Percentiles rank a stretch among this genome's conserved stretches.
Conservation (phyloP, 768 basidiomycete species). For the Suillus americanus region DNA sequence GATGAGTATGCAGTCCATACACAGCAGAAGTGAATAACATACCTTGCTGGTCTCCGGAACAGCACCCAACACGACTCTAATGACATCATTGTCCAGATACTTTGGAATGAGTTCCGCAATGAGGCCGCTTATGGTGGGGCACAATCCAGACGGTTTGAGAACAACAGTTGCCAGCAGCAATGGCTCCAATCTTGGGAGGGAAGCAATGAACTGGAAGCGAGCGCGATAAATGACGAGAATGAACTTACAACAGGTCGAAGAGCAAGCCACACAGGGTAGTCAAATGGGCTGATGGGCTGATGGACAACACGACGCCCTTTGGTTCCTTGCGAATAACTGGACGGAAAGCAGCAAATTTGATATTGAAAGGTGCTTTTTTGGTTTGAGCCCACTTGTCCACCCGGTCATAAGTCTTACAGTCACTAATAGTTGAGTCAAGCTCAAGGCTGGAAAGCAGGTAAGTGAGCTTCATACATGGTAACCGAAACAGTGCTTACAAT, state of each 20-base stretch:
- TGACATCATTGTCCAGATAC: constrained; percentile 69
- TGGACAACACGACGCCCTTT: constrained; percentile 72
- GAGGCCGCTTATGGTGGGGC: constrained; percentile 54
- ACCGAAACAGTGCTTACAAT: constrained; percentile 40
- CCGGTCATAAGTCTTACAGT: constrained; percentile 55
- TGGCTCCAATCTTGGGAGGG: constrained; percentile 54
- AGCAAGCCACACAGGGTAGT: constrained; percentile 66
- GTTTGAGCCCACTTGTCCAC: constrained; percentile 78
- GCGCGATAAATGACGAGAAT: background rate
- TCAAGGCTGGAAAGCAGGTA: constrained; percentile 52
- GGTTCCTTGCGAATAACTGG: constrained; percentile 73
- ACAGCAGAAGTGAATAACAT: background rate
- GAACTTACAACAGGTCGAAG: constrained; percentile 56
- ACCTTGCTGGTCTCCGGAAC: constrained; percentile 63
- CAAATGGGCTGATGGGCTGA: constrained; percentile 76
- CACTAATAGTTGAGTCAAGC: constrained; percentile 49
- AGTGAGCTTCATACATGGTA: background rate
- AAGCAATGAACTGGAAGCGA: background rate
- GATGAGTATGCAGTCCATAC: background rate
- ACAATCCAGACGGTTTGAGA: constrained; percentile 76
- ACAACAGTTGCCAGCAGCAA: constrained; percentile 77
- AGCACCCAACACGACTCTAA: constrained; percentile 69
- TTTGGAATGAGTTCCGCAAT: constrained; percentile 68
- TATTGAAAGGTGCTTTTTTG: constrained; percentile 51
- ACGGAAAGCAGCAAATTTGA: constrained; percentile 58